Evolutionary conservation across 352 stramenopile species (phyloP).

Genomic region (Peronosclerospora sorghi): DNA sequence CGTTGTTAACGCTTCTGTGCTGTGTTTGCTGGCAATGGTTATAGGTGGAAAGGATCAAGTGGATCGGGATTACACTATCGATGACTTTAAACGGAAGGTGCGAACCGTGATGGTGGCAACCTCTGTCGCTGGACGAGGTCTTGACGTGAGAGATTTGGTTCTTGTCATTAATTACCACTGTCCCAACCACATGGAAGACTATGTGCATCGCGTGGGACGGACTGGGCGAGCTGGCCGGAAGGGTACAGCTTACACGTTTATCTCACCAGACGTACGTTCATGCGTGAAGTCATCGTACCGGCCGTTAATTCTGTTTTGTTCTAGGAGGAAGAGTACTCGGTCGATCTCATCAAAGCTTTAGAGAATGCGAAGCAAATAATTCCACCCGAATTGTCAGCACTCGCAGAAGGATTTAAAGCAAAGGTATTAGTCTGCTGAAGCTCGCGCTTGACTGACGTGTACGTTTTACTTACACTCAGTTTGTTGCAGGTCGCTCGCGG

Average conservation of each 20-base stretch:
- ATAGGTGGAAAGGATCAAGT: constrained; percentile 97
- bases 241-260: constrained; percentile 98
- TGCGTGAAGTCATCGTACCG: neutral
- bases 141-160: constrained; percentile 97
- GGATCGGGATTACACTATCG: constrained; percentile 97
- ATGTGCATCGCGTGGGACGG: constrained; percentile 97
- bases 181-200: constrained; percentile 99
- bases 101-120: constrained; percentile 91
- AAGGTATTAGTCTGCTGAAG: constrained; percentile 47
- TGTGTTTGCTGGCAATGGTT: neutral
- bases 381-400: constrained; percentile 75
- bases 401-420: constrained; percentile 93
- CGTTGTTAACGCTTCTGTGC: constrained; percentile 4
- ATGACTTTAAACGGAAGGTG: constrained; percentile 97
- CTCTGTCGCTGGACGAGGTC: constrained; percentile 92
- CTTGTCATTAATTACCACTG: constrained; percentile 99
- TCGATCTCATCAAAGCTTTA: constrained; percentile 96
- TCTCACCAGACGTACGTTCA: constrained; percentile 86
- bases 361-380: constrained; percentile 73
- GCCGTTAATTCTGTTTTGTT: neutral
- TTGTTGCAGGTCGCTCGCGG: constrained; percentile 78
- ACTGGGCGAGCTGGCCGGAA: constrained; percentile 93
- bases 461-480: constrained; percentile 1
- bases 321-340: constrained; percentile 95
- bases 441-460: neutral